phyloP scores from a whole-genome alignment of 2,329 filamentous ascomycete species.

The Penicillium aurantiogriseum region DNA sequence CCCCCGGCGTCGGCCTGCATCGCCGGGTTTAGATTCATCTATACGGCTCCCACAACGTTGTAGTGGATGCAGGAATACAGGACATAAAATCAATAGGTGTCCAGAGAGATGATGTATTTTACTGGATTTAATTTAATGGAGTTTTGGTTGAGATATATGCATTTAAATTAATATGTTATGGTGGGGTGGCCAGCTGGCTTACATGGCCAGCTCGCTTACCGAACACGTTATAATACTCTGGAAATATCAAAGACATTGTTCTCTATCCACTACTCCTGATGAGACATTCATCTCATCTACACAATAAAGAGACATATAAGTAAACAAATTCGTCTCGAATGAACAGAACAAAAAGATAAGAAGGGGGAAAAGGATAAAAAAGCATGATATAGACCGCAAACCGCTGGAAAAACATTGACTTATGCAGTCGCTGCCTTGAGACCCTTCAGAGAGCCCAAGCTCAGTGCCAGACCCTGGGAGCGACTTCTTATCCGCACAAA shows the following conservation, averaged over 20 bases:
- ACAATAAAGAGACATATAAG: constrained; percentile 22
- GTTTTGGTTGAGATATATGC: no score
- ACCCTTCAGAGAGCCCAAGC: constrained; percentile 90
- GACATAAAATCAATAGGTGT: no score
- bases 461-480: constrained; percentile 90
- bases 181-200: no score
- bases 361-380: constrained; percentile 21
- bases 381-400: constrained; percentile 32
- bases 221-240: neutral
- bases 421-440: constrained; percentile 66
- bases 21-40: no score
- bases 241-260: constrained; percentile 18
- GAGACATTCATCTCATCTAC: constrained; percentile 25
- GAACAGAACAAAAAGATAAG: constrained; percentile 17
- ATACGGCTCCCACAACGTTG: no score
- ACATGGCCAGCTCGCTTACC: no score
- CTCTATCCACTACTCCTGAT: constrained; percentile 26
- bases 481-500: constrained; percentile 98
- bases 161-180: no score
- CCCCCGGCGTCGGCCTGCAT: no score
- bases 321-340: constrained; percentile 34
- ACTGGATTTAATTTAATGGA: no score
- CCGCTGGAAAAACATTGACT: constrained; percentile 33
- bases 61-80: no score
- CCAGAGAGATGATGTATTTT: no score